Percentiles rank a stretch among this genome's conserved stretches.
Conservation (phyloP, 139 green algal genomes). For the Chlamydomonas applanata region DNA sequence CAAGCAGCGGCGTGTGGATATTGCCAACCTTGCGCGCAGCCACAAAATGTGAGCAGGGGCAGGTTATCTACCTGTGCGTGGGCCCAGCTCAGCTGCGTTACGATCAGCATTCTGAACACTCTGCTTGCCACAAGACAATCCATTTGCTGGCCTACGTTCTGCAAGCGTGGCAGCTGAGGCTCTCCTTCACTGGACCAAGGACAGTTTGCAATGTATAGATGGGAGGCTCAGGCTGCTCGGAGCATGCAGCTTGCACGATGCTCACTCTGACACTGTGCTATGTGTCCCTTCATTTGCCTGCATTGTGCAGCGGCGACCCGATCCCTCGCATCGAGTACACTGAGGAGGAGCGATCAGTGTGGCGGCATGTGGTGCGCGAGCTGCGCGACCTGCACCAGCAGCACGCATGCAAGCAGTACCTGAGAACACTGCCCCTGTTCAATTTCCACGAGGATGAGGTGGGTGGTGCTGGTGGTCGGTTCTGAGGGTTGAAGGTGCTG, state of each 20-base stretch:
- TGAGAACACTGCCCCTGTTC: constrained; percentile 54
- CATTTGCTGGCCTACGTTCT: no score
- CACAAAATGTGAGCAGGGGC: constrained; percentile 74
- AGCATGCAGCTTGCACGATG: no score
- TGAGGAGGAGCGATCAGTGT: constrained; percentile 66
- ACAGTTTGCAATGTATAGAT: no score
- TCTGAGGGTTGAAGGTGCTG: not conserved
- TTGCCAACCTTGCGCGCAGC: constrained; percentile 58
- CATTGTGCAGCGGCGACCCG: constrained; percentile 59
- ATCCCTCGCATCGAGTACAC: constrained; percentile 78
- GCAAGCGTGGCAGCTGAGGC: no score
- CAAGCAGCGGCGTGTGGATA: constrained; percentile 68
- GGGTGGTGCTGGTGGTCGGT: not conserved
- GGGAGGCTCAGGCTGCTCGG: no score
- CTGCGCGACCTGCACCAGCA: constrained; percentile 67
- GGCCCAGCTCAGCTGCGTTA: no score
- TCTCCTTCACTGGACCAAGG: no score
- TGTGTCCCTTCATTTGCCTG: not conserved
- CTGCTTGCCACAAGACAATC: no score
- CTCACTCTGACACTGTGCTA: not conserved
- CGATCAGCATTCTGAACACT: no score
- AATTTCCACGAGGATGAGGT: constrained; percentile 57
- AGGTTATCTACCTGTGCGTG: no score
- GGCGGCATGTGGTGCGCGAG: constrained; percentile 62
- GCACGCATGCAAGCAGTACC: constrained; percentile 74